phyloP scores from a whole-genome alignment of 2,329 filamentous ascomycete species.

The Diplodia intermedia region DNA sequence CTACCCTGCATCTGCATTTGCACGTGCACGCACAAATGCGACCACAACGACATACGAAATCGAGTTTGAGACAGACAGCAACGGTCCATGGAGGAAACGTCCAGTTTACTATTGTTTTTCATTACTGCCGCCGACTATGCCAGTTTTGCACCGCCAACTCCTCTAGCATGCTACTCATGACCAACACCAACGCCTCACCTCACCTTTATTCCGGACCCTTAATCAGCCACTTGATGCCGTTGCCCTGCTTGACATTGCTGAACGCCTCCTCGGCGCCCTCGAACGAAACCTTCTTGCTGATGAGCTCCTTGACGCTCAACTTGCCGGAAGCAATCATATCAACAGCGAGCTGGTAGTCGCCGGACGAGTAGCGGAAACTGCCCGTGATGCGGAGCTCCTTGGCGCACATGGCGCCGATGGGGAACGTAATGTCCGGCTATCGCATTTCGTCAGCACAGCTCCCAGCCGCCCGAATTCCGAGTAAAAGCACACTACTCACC shows the following conservation, averaged over 20 bases:
- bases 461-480: too few species aligned
- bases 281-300: slow-evolving; percentile 80
- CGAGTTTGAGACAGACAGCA: too few species aligned
- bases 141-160: background rate
- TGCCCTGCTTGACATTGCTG: slow-evolving; percentile 81
- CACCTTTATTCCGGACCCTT: slow-evolving; percentile 44
- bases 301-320: slow-evolving; percentile 77
- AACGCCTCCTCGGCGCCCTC: slow-evolving; percentile 85
- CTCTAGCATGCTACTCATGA: background rate
- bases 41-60: too few species aligned
- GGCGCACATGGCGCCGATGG: slow-evolving; percentile 85
- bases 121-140: background rate
- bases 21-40: too few species aligned
- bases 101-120: background rate
- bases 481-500: slow-evolving; percentile 14
- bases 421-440: slow-evolving; percentile 79
- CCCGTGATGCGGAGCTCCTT: slow-evolving; percentile 90
- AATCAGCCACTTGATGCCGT: slow-evolving; percentile 73
- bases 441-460: background rate
- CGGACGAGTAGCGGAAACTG: slow-evolving; percentile 86
- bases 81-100: too few species aligned
- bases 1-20: too few species aligned
- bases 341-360: slow-evolving; percentile 86
- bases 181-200: background rate
- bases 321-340: slow-evolving; percentile 75